Percentiles rank a stretch among this genome's conserved stretches.
Evolutionary conservation across 495 filamentous ascomycete genomes (phyloP).

Genomic region (Penicillium verhagenii): DNA sequence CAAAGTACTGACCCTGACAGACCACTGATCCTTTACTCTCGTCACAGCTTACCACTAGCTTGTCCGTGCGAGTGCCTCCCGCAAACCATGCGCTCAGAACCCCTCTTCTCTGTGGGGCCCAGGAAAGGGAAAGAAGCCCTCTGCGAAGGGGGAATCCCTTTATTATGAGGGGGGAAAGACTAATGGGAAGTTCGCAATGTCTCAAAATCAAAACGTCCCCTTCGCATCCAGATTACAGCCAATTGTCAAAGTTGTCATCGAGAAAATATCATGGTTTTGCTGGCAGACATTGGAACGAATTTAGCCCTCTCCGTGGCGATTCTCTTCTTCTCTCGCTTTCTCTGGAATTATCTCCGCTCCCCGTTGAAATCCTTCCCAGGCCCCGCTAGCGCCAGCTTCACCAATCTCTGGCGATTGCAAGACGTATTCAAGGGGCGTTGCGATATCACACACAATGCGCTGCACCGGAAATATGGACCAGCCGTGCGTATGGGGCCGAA

Average conservation of each 20-base stretch:
- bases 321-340: slow-evolving; percentile 16
- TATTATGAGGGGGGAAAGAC: background rate
- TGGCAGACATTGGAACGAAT: slow-evolving; percentile 7
- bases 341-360: slow-evolving; percentile 25
- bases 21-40: background rate
- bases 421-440: slow-evolving; percentile 26
- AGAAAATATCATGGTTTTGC: slow-evolving; percentile 5
- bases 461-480: slow-evolving; percentile 36
- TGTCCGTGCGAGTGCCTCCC: background rate
- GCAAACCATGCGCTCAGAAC: background rate
- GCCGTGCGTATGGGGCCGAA: slow-evolving; percentile 40
- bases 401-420: slow-evolving; percentile 29
- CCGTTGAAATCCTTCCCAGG: slow-evolving; percentile 29
- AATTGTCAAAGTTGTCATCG: background rate
- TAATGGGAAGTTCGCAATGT: background rate
- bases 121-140: background rate
- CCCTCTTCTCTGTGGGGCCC: background rate
- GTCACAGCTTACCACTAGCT: background rate
- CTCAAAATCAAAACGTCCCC: background rate
- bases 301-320: slow-evolving; percentile 10
- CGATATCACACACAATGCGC: slow-evolving; percentile 25
- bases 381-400: slow-evolving; percentile 21
- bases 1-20: background rate
- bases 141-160: background rate
- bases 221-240: background rate